Base-by-base conservation (phyloP, 305 asterid genomes). In the Fraxinus platypoda region DNA sequence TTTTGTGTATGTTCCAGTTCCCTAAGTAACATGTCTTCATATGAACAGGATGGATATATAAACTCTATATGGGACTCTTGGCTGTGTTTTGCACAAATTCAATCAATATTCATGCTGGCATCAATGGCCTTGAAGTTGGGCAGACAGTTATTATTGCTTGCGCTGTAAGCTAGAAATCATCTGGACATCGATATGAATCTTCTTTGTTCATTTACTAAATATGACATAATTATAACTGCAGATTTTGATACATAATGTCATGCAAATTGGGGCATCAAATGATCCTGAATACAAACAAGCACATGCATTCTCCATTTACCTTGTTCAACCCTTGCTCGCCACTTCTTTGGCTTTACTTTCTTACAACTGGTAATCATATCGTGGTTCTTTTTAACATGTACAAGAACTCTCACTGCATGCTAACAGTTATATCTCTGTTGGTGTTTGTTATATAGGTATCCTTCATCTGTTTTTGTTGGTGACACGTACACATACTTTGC, bases 101-200 rank as follows among this genome's bases (percentile, higher is more conserved):
- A 0, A 95, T 95, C 75, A 95, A 95, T 86, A 95, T 95, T 81
- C 98, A 95, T 83, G 98, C 98, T 6, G 98, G 98, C 57, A 84
- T 95, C 83, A 95, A 95, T 85, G 98, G 98, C 87, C 98, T 95
- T 83, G 98, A 95, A 91, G 98, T 95, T 84, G 98, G 98, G 82
- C 98, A 95, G 85, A 95, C 98, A 52, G 92, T 92, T 66, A 92
- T 95, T 71, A 95, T 95, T 23, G 91, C 98, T 46, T 91, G 91
- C 78, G 98, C 97, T 62, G 98, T 95, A 93, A 91, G 98, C 17
- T 66, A 30, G 26, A 68, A 52, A 28, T 70, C 9, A 43, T 81
- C n/a, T 71, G 38, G 8, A 7, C 79, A 80, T 28, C 68, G 15
- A 38, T 68, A 41, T 26, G 19, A 54, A 30, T 33, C n/a, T 78